Evolutionary conservation across 1,284 basidiomycete genomes (phyloP).

Genomic region (Pascua sp.): DNA sequence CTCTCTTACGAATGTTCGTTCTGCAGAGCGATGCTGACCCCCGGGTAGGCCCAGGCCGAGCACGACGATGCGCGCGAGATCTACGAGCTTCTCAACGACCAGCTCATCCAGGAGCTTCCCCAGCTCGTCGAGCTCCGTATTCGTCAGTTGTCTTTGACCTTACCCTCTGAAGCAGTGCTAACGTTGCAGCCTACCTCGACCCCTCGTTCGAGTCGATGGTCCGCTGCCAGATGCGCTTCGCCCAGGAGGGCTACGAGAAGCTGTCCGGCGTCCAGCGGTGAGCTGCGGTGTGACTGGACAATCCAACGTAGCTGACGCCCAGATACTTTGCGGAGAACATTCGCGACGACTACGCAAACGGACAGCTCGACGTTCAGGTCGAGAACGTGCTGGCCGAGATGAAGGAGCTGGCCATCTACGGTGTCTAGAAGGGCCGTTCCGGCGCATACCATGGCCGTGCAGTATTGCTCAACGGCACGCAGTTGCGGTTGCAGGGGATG

Average conservation of each 20-base stretch:
- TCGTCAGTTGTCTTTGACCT: conserved; percentile 51
- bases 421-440: conserved; percentile 21
- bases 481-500: background rate
- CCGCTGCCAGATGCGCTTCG: conserved; percentile 92
- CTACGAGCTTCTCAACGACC: conserved; percentile 88
- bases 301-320: too few species aligned
- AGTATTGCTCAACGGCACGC: too few species aligned
- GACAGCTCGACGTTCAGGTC: conserved; percentile 91
- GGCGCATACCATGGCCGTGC: too few species aligned
- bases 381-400: conserved; percentile 93
- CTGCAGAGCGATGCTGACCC: background rate
- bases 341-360: conserved; percentile 94
- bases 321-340: conserved; percentile 88
- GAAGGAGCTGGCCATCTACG: conserved; percentile 87
- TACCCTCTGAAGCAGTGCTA: background rate
- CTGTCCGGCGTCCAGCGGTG: conserved; percentile 89
- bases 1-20: too few species aligned
- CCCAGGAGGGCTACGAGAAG: conserved; percentile 97
- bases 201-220: conserved; percentile 99
- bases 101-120: conserved; percentile 85
- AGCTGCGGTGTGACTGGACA: conserved; percentile 22
- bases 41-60: conserved; percentile 78
- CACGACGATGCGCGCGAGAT: conserved; percentile 89
- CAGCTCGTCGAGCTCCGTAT: conserved; percentile 90
- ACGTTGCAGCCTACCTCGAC: conserved; percentile 70